These are phyloP conservation scores for Corylus americana DNA, from an alignment of 306 rosid species.

Conservation along the genomic window DNA sequence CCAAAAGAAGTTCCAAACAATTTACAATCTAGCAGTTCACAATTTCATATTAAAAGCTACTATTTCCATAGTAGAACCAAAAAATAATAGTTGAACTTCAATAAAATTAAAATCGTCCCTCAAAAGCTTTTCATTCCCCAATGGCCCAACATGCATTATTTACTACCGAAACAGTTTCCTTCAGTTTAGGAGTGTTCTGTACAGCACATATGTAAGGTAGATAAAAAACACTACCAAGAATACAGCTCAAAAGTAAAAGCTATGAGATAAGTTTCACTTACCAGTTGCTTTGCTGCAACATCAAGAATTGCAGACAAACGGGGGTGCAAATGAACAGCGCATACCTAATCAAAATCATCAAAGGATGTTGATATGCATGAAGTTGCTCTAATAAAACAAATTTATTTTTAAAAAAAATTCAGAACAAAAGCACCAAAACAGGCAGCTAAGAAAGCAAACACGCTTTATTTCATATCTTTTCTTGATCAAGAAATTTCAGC, in stretches of 20 bases:
- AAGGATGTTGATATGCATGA: slow-evolving; percentile 13
- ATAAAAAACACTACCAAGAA: slow-evolving; percentile 24
- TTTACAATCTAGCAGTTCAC: too few relatives aligned
- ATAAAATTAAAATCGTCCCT: slow-evolving; percentile 20
- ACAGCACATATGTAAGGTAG: slow-evolving; percentile 23
- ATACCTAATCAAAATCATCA: slow-evolving; percentile 63
- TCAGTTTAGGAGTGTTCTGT: slow-evolving; percentile 80
- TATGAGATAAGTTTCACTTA: slow-evolving; percentile 38
- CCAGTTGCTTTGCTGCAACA: slow-evolving; percentile 88
- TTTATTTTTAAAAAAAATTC: too few relatives aligned
- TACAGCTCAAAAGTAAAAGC: slow-evolving; percentile 2
- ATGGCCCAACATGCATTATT: slow-evolving; percentile 99
- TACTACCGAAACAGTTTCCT: slow-evolving; percentile 87
- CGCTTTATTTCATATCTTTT: too few relatives aligned
- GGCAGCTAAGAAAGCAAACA: background rate
- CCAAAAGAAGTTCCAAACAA: too few relatives aligned
- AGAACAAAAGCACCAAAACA: background rate
- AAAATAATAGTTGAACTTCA: too few relatives aligned
- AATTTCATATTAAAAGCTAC: too few relatives aligned
- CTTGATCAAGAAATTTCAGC: too few relatives aligned
- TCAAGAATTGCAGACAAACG: slow-evolving; percentile 87
- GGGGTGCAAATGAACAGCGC: slow-evolving; percentile 77
- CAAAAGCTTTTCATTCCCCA: slow-evolving; percentile 49
- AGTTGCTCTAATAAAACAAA: background rate
- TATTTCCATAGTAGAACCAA: too few relatives aligned